Conservation (phyloP, 2,329 filamentous ascomycete species). For the Leptographium procerum region DNA sequence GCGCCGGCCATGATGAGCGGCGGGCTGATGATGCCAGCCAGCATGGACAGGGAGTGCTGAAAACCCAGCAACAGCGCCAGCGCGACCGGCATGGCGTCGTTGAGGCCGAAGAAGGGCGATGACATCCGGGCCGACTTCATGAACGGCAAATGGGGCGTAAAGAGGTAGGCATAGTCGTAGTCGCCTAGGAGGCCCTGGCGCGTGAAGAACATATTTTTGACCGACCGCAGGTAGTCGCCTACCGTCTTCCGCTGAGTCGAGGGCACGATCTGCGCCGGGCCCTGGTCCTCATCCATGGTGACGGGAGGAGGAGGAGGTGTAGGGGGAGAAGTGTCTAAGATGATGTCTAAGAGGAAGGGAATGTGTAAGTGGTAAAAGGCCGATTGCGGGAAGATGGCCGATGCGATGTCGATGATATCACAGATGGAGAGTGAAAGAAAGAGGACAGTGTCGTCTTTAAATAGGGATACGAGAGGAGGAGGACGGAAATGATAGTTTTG, state of each 20-base stretch:
- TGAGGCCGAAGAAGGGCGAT: conserved; percentile 77
- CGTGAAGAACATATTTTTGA: conserved; percentile 37
- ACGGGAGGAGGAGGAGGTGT: not conserved
- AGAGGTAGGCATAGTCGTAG: conserved; percentile 87
- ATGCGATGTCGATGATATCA: no score
- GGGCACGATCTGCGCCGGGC: conserved; percentile 37
- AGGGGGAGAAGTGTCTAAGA: not conserved
- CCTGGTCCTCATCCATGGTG: conserved; percentile 45
- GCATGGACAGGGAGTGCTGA: conserved; percentile 70
- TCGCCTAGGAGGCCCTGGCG: conserved; percentile 67
- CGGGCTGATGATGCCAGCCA: conserved; percentile 65
- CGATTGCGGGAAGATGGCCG: no score
- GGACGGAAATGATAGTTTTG: no score
- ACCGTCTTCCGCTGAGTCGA: conserved; percentile 17
- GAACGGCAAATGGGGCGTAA: conserved; percentile 73
- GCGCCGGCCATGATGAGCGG: conserved; percentile 58
- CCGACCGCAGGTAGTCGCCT: conserved; percentile 17
- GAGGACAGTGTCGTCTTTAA: no score
- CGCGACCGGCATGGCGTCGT: conserved; percentile 66
- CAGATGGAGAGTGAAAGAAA: no score
- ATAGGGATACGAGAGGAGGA: no score
- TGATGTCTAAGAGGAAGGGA: not conserved
- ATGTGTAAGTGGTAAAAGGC: not conserved
- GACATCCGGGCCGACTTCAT: conserved; percentile 47
- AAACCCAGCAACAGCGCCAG: conserved; percentile 65